phyloP scores from a whole-genome alignment of 2,329 filamentous ascomycete genomes.

The Penicillium digitatum region DNA sequence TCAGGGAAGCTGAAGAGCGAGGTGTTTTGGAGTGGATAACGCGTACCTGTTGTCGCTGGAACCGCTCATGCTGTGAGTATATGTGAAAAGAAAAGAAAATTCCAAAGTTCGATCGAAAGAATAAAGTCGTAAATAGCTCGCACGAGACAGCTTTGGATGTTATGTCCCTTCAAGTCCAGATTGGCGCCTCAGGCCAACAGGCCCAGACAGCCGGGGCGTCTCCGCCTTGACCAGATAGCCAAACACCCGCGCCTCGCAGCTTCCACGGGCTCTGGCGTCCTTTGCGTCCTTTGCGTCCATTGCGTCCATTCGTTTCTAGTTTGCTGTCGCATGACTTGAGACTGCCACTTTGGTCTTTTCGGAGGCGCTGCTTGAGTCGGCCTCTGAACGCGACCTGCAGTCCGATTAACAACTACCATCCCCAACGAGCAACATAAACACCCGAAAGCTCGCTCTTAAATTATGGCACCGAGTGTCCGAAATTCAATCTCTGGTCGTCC shows the following conservation, averaged over 20 bases:
- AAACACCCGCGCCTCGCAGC: slow-evolving; percentile 10
- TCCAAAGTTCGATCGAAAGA: neutral
- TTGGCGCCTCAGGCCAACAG: slow-evolving; percentile 19
- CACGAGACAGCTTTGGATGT: slow-evolving; percentile 22
- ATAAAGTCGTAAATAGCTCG: slow-evolving; percentile 1
- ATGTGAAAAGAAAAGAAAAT: neutral
- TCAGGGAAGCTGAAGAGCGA: slow-evolving; percentile 10
- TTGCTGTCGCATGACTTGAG: neutral
- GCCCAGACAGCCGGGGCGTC: slow-evolving; percentile 7
- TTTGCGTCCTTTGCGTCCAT: neutral
- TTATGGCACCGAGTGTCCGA: slow-evolving; percentile 34
- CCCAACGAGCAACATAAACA: slow-evolving; percentile 14
- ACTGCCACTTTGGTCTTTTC: neutral
- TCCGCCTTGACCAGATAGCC: slow-evolving; percentile 25
- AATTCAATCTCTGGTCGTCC: slow-evolving; percentile 26
- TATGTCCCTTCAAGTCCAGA: slow-evolving; percentile 7
- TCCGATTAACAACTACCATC: slow-evolving; percentile 19
- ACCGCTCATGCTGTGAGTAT: slow-evolving; percentile 34
- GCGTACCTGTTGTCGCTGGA: slow-evolving; percentile 37
- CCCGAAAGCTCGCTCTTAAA: slow-evolving; percentile 9
- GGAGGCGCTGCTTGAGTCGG: neutral
- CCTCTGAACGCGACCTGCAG: slow-evolving; percentile 18
- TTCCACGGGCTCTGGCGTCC: slow-evolving; percentile 3
- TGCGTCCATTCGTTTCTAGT: neutral
- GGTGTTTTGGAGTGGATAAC: neutral